Base-by-base conservation (phyloP, 2,329 filamentous ascomycete genomes). In the Scedosporium boydii region DNA sequence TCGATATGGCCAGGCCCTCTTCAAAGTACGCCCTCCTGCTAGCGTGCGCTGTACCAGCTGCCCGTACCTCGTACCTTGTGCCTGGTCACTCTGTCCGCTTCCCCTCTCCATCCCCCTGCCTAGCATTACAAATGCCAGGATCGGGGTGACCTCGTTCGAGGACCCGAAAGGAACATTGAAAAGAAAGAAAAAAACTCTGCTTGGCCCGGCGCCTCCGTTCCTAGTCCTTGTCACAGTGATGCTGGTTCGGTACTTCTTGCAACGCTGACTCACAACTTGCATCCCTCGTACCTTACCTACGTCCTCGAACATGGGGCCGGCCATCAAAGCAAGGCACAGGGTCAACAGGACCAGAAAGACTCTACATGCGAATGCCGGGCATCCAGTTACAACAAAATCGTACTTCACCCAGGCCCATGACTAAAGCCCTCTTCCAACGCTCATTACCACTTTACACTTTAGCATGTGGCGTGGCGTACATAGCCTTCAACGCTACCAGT, bases 21-120 rank as follows among this genome's bases (percentile, higher is more conserved):
- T 29, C 27, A 5, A 29, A 29, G 27, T 3, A 29, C 27, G 27
- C 27, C 27, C 27, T 29, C 27, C 27, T 29, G 27, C 27, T 53
- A 46, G 42, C 42, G 14, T 9, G 42, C 10, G 21, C 21, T 12
- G 51, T 55, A 55, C 51, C 23, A 12, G 14, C 16, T n/a, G 21
- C 21, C 51, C 51, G 57, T 59, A 59, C 57, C 38, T 44, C 58
- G 58, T 60, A 60, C 58, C 58, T 60, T 60, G 58, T 60, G 58
- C 58, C 58, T 60, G 58, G 42, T 46, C 41, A 38, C 34, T 44
- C 12, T 23, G n/a, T 23, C 41, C 14, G 42, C 58, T 14, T 23
- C 38, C 42, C 58, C 44, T 46, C 42, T 60, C 21, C 42, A 41
- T 9, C 42, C 27, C 26, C 27, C 27, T 29, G n/a, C n/a, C 10